Conservation (phyloP, 139 green algal species). For the Closterium sp. region DNA sequence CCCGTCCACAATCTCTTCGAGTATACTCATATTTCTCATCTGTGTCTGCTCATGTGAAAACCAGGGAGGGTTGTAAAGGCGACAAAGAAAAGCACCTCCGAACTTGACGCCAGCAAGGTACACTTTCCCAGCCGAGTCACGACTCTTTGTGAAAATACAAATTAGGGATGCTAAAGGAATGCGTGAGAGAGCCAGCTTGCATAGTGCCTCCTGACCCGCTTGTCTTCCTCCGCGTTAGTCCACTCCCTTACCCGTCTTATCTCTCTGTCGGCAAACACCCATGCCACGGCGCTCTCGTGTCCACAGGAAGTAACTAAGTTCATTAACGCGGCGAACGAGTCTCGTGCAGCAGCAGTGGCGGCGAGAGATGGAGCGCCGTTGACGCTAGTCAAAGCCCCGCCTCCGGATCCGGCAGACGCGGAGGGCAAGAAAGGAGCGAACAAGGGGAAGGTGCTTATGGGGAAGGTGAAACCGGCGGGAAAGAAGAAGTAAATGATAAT, state of each 20-base stretch:
- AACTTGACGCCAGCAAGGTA: not conserved
- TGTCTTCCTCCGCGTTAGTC: not conserved
- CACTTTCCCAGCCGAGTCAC: not conserved
- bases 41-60: not conserved
- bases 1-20: no score
- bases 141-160: not conserved
- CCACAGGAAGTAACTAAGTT: not conserved
- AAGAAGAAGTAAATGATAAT: not conserved
- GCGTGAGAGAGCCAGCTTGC: no score
- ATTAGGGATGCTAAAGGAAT: no score
- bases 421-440: not conserved
- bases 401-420: not conserved
- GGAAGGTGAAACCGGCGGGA: not conserved
- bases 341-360: not conserved
- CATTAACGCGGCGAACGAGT: not conserved
- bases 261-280: not conserved
- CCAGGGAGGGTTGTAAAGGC: not conserved
- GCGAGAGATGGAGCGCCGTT: not conserved
- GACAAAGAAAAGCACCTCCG: not conserved
- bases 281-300: not conserved
- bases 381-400: not conserved
- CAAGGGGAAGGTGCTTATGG: not conserved
- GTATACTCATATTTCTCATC: no score
- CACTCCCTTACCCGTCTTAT: no score
- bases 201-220: not conserved